These are phyloP conservation scores for Rhododendron henanense DNA, from an alignment of 148 eudicot species.

Conservation along the genomic window DNA sequence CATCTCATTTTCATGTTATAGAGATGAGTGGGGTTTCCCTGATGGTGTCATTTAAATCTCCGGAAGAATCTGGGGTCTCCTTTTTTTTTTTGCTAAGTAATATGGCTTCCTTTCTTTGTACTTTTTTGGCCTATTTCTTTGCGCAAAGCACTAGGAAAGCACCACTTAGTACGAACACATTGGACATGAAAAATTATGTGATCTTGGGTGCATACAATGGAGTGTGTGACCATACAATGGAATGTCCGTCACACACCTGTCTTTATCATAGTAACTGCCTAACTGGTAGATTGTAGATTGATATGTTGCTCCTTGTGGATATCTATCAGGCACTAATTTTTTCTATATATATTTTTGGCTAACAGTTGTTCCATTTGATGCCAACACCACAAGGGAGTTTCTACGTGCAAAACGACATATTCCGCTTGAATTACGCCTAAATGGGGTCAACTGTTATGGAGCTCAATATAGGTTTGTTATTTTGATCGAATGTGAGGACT, in stretches of 20 bases:
- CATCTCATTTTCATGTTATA: not conserved
- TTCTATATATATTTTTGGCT: not conserved
- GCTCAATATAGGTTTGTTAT: not conserved
- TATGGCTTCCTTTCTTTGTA: not conserved
- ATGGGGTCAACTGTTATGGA: not conserved
- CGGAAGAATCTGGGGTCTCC: not conserved
- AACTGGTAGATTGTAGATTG: not conserved
- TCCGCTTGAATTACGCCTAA: slow-evolving; percentile 47
- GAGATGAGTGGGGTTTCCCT: not conserved
- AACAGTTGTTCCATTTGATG: slow-evolving; percentile 47
- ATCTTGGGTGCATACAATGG: not conserved
- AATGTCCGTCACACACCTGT: not conserved
- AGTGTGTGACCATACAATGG: not conserved
- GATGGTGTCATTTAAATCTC: not conserved
- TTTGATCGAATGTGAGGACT: not conserved
- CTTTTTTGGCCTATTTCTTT: not conserved
- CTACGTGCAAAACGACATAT: slow-evolving; percentile 41
- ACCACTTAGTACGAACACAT: not conserved
- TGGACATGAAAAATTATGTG: not conserved
- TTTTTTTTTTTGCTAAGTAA: not conserved
- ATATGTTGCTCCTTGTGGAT: not conserved
- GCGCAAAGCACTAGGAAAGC: not conserved
- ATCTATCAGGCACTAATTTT: not conserved
- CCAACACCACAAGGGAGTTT: slow-evolving; percentile 47
- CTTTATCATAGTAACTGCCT: not conserved